Evolutionary conservation across 2,329 filamentous ascomycete genomes (phyloP), one percentile per base, ranked within the genome.

Genomic region (Colletotrichum truncatum): DNA sequence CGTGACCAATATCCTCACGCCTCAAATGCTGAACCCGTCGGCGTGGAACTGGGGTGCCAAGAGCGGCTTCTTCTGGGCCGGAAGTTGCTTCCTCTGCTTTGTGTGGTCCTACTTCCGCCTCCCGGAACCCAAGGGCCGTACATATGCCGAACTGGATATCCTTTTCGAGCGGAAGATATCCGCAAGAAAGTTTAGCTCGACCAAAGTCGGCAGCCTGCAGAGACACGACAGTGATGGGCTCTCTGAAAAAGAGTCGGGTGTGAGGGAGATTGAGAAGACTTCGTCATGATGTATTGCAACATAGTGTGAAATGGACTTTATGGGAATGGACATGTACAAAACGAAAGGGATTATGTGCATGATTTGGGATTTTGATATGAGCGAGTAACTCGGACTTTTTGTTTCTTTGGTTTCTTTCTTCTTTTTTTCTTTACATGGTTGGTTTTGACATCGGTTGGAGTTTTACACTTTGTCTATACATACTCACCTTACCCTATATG

Each of bases 131-230:
- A 82, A 81, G 61, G 84, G 81, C 6, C 79, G 84, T 36, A 85
- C 84, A 0, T 83, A 85, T 54, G 84, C 81, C 36, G 86, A 89
- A 73, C 78, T 89, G 2, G 86, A 88, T 54, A 73, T 83, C 10
- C 73, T 89, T 64, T 89, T 89, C 69, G 82, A 85, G 68, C 73
- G 76, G 23, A 69, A 72, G 9, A 72, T 82, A 9, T 72, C 77
- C 21, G 80, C 83, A 2, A 74, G 81, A 65, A 79, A 80, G 63
- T 84, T 82, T 55, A 72, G 56, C 26, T 62, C 30, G 23, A 65
- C 57, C 0, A 32, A 62, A 7, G 32, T 62, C 2, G 21, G 48
- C 12, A 43, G 36, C 0, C 11, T 61, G 12, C 26, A 43, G n/a
- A 14, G 51, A 4, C 45, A 52, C 3, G 39, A 16, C 4, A 36